Base-by-base conservation (phyloP, 768 basidiomycete genomes). In the Macrolepiota albuminosa region DNA sequence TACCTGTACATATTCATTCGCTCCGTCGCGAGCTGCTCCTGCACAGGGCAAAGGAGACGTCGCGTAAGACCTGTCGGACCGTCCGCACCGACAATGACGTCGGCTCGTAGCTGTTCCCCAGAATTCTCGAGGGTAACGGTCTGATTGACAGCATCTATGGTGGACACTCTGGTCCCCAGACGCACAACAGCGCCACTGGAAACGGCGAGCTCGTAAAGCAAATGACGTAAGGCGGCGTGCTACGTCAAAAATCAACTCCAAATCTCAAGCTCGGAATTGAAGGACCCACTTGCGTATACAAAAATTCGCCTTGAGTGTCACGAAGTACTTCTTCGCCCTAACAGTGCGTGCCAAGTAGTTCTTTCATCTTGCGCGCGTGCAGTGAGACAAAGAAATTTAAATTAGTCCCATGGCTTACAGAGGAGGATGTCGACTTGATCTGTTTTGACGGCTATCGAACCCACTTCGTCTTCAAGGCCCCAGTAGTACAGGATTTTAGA, bases 301-400 rank as follows among this genome's bases (percentile, higher is more conserved):
- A 39, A 59, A 74, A 77, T 52, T 75, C 72, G 3, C 75, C 77
- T 18, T 69, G 65, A 2, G 72, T 76, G 62, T 83, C 81, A 37
- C 70, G 64, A 46, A 86, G 68, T 56, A 84, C 70, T 56, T 81
- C 81, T 36, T 79, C 76, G 54, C 79, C 76, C 83, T 83, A 86
- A 14, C 68, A 60, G 47, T 83, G 81, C 10, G 56, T 66, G 1
- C 84, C 83, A 3, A 86, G 63, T 8, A 69, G 63, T 56, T 80
- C 78, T n/a, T n/a, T n/a, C n/a, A n/a, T n/a, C n/a, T n/a, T n/a
- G n/a, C n/a, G 3, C 9, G 29, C 4, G 29, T n/a, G 11, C 29
- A n/a, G 13, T 54, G n/a, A 54, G 53, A 43, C 53, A 18, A n/a
- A 42, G 39, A 11, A 36, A 6, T 6, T 54, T 11, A 18, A 37